Conservation (phyloP, 2,329 filamentous ascomycete genomes). For the Rutstroemia sp. region DNA sequence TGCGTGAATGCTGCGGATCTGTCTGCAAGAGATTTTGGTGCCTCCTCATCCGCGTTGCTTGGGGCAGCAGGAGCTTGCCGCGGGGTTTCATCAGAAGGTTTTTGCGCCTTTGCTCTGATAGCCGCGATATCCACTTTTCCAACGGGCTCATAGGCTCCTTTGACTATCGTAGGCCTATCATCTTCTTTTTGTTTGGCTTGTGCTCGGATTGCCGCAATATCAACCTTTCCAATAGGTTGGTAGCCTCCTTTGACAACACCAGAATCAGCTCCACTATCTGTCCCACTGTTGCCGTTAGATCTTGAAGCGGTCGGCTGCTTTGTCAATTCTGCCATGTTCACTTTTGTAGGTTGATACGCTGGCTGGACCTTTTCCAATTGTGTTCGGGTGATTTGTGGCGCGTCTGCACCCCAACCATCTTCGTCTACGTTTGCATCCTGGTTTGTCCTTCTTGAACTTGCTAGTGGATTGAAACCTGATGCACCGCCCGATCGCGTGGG, state of each 20-base stretch:
- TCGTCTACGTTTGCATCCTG: conserved; percentile 55
- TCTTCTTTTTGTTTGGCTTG: conserved; percentile 64
- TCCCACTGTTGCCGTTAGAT: conserved; percentile 41
- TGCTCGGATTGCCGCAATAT: conserved; percentile 82
- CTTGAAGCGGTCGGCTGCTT: conserved; percentile 58
- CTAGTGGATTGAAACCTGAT: conserved; percentile 56
- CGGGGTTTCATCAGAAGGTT: conserved; percentile 37
- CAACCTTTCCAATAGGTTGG: conserved; percentile 93
- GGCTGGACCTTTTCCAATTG: conserved; percentile 87
- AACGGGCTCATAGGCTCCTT: conserved; percentile 88
- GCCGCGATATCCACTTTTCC: conserved; percentile 97
- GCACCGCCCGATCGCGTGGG: conserved; percentile 52
- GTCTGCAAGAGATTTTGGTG: conserved; percentile 62
- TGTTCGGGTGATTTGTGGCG: conserved; percentile 79
- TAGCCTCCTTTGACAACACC: conserved; percentile 82
- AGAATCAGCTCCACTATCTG: conserved; percentile 36
- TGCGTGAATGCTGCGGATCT: conserved; percentile 65
- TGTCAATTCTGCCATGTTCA: conserved; percentile 82
- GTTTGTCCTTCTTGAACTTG: conserved; percentile 52
- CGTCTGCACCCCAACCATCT: conserved; percentile 93
- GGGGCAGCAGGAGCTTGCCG: conserved; percentile 35
- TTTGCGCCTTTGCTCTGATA: conserved; percentile 78
- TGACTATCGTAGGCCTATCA: conserved; percentile 76
- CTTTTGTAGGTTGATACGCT: conserved; percentile 91
- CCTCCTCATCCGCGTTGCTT: conserved; percentile 37